Evolutionary conservation across 1,284 basidiomycete species (phyloP).

Genomic region (Boletus hoseneyae): DNA sequence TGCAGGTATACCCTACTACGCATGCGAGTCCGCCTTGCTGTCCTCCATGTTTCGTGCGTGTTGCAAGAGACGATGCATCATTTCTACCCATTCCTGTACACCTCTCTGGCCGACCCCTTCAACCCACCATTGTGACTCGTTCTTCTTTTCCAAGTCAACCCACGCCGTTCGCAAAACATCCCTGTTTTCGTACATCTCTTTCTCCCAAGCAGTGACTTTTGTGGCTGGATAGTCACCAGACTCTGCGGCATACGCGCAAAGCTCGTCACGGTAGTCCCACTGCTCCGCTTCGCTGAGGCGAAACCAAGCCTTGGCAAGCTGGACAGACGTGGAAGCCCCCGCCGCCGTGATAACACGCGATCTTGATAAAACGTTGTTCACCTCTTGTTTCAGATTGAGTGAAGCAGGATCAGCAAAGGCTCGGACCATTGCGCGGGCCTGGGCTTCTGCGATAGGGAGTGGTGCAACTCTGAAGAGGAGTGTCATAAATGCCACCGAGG

Average conservation of each 20-base stretch:
- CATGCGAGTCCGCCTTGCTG: too few relatives aligned
- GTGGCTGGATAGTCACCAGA: constrained; percentile 31
- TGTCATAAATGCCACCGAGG: constrained; percentile 62
- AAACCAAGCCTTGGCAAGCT: constrained; percentile 55
- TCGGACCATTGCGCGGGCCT: constrained; percentile 55
- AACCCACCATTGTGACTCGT: constrained; percentile 58
- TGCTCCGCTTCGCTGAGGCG: constrained; percentile 50
- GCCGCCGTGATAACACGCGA: constrained; percentile 40
- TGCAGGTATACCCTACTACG: too few relatives aligned
- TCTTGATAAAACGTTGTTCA: constrained; percentile 44
- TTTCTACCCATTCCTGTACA: constrained; percentile 57
- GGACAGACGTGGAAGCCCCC: constrained; percentile 31
- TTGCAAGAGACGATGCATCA: constrained; percentile 49
- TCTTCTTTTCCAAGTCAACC: constrained; percentile 53
- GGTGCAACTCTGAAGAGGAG: constrained; percentile 56
- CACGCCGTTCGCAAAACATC: constrained; percentile 50
- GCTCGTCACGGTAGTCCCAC: constrained; percentile 62
- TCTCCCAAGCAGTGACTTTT: constrained; percentile 53
- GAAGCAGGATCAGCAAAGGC: constrained; percentile 49
- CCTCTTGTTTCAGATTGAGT: constrained; percentile 48
- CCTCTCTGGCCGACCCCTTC: constrained; percentile 56
- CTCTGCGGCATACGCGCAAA: constrained; percentile 48
- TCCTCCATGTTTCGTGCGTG: constrained; percentile 29
- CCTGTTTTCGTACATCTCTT: constrained; percentile 53
- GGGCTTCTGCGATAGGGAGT: constrained; percentile 65